Percentiles rank a stretch among this genome's conserved stretches.
phyloP scores from a whole-genome alignment of 768 basidiomycete species.

The Rhizopogon roseolus region DNA sequence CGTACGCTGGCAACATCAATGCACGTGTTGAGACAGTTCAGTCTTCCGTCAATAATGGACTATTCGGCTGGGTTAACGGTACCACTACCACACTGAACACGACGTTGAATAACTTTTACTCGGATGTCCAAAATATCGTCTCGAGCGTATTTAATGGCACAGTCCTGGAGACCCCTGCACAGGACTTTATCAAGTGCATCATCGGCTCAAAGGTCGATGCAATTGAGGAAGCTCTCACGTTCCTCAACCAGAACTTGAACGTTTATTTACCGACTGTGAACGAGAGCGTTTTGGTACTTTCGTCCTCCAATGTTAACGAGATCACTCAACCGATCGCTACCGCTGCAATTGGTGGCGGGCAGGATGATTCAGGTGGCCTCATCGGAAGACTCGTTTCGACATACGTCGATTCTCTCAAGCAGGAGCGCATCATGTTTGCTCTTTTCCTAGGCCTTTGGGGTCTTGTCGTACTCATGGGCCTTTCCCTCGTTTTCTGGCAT shows the following conservation, averaged over 20 bases:
- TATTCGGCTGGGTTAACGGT: slow-evolving; percentile 94
- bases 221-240: slow-evolving; percentile 84
- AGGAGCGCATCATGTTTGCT: slow-evolving; percentile 79
- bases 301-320: slow-evolving; percentile 65
- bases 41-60: slow-evolving; percentile 71
- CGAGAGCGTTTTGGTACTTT: slow-evolving; percentile 70
- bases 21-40: slow-evolving; percentile 64
- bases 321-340: slow-evolving; percentile 75
- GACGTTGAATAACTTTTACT: slow-evolving; percentile 84
- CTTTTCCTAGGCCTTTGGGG: slow-evolving; percentile 85
- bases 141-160: slow-evolving; percentile 77
- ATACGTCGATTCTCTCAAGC: slow-evolving; percentile 69
- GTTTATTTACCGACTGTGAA: slow-evolving; percentile 79
- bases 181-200: slow-evolving; percentile 85
- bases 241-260: slow-evolving; percentile 83
- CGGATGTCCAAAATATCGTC: slow-evolving; percentile 78
- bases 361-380: slow-evolving; percentile 51
- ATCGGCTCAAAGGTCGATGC: slow-evolving; percentile 89
- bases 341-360: slow-evolving; percentile 68
- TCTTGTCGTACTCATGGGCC: slow-evolving; percentile 76
- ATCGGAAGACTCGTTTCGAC: slow-evolving; percentile 67
- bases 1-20: slow-evolving; percentile 80
- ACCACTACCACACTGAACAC: slow-evolving; percentile 85
- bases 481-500: slow-evolving; percentile 69
- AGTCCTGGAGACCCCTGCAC: slow-evolving; percentile 72